phyloP scores from a whole-genome alignment of 2,329 filamentous ascomycete species.

The Sclerotinia minor region DNA sequence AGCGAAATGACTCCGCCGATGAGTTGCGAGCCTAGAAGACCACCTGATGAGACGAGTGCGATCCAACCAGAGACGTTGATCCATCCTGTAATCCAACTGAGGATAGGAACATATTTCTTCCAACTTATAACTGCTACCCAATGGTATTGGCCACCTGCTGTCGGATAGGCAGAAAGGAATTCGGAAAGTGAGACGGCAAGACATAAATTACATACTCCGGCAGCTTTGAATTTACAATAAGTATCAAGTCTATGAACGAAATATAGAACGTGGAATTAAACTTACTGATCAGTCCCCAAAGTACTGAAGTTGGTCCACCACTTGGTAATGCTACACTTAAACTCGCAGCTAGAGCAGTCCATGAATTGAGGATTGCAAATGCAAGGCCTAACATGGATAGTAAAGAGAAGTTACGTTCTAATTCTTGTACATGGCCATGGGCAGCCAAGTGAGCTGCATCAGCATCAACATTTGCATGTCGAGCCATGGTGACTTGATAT shows the following conservation, averaged over 20 bases:
- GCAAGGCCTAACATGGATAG: slow-evolving; percentile 60
- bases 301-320: slow-evolving; percentile 68
- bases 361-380: slow-evolving; percentile 59
- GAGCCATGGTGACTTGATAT: slow-evolving; percentile 14
- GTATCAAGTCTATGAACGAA: not conserved
- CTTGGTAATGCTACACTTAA: slow-evolving; percentile 60
- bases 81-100: slow-evolving; percentile 51
- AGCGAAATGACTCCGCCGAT: slow-evolving; percentile 56
- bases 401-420: slow-evolving; percentile 56
- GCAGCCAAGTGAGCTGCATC: slow-evolving; percentile 50
- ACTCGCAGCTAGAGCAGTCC: slow-evolving; percentile 53
- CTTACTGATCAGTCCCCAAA: slow-evolving; percentile 64
- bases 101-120: slow-evolving; percentile 45
- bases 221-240: slow-evolving; percentile 38
- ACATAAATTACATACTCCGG: slow-evolving; percentile 53
- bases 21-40: slow-evolving; percentile 55
- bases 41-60: slow-evolving; percentile 53
- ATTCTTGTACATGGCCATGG: slow-evolving; percentile 51
- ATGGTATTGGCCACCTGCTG: slow-evolving; percentile 57
- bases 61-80: slow-evolving; percentile 49
- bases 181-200: slow-evolving; percentile 60
- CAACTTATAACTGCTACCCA: slow-evolving; percentile 59
- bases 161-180: slow-evolving; percentile 56
- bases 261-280: slow-evolving; percentile 45
- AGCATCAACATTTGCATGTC: slow-evolving; percentile 1